These are phyloP conservation scores for Wickerhamiella infanticola DNA, from an alignment of 1,139 yeast species.

Conservation along the genomic window DNA sequence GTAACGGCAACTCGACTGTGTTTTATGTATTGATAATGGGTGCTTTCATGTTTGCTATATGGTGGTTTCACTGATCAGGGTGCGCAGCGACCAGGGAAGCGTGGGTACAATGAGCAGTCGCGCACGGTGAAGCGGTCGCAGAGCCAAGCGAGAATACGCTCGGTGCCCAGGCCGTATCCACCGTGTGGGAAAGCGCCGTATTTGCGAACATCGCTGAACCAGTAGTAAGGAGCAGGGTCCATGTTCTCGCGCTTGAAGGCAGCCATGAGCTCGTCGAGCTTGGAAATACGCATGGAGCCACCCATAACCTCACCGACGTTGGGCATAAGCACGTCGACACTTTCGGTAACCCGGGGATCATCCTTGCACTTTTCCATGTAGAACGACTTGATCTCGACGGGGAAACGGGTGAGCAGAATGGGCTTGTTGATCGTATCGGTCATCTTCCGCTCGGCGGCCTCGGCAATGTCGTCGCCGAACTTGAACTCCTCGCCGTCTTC, in stretches of 20 bases:
- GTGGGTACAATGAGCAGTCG: slow-evolving; percentile 94
- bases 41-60: background rate
- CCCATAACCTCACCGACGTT: slow-evolving; percentile 97
- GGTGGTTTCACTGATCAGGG: slow-evolving; percentile 34
- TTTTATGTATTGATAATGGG: background rate
- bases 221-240: slow-evolving; percentile 67
- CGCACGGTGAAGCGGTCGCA: slow-evolving; percentile 95
- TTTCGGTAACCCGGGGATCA: slow-evolving; percentile 89
- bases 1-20: background rate
- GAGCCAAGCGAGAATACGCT: slow-evolving; percentile 95
- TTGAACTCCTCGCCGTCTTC: slow-evolving; percentile 86
- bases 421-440: slow-evolving; percentile 89
- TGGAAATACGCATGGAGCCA: slow-evolving; percentile 94
- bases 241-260: slow-evolving; percentile 90
- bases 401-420: slow-evolving; percentile 83
- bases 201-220: slow-evolving; percentile 92
- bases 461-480: slow-evolving; percentile 98
- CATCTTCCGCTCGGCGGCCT: slow-evolving; percentile 98
- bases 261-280: slow-evolving; percentile 64
- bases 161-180: slow-evolving; percentile 97
- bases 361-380: slow-evolving; percentile 90
- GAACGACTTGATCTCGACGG: slow-evolving; percentile 91
- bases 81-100: slow-evolving; percentile 94
- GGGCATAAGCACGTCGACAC: slow-evolving; percentile 97
- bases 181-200: slow-evolving; percentile 97